Evolutionary conservation across 2,329 filamentous ascomycete species (phyloP), one percentile per base, ranked within the genome.

Genomic region (Metarhizium sp.): DNA sequence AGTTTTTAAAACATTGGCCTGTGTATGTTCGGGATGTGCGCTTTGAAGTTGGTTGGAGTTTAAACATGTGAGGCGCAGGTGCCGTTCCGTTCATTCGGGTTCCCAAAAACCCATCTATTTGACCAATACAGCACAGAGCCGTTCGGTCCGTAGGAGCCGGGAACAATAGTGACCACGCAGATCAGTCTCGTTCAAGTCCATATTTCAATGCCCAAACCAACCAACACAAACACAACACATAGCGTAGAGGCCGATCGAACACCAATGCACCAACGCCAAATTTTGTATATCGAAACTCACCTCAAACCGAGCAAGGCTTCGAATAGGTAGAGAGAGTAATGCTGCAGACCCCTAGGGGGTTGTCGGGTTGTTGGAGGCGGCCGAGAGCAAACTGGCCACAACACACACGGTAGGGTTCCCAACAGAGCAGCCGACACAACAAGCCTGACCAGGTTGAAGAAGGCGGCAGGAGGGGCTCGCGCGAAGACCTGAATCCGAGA

Each of bases 401-500:
- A 48, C 50, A 58, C 45, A 51, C 47, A 30, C 25, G 45, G 52
- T 48, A 38, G 36, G 29, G 16, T 55, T 46, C 46, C 55, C 55
- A 54, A 54, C 57, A 66, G 57, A 62, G 54, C 53, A 59, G 60
- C 64, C 65, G 59, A 56, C 59, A 58, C 62, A 51, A 60, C 58
- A 58, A 59, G 60, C 63, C 63, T 34, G 6, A 2, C 2, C 32
- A 34, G 32, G 32, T 34, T 34, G 32, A 61, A 63, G 60, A 59
- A 62, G 56, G 59, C 57, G 56, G 59, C 57, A 60, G 56, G 57
- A 56, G 59, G 55, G 48, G 59, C 65, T 70, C 64, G 64, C 66
- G 65, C 63, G 64, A 68, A 60, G 55, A 61, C 59, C 58, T 53
- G 62, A 64, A 63, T 61, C 62, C 60, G 61, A 54, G 36, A 30